Evolutionary conservation across 2,329 filamentous ascomycete species (phyloP).

Genomic region (Sporothrix pseudoabietina): DNA sequence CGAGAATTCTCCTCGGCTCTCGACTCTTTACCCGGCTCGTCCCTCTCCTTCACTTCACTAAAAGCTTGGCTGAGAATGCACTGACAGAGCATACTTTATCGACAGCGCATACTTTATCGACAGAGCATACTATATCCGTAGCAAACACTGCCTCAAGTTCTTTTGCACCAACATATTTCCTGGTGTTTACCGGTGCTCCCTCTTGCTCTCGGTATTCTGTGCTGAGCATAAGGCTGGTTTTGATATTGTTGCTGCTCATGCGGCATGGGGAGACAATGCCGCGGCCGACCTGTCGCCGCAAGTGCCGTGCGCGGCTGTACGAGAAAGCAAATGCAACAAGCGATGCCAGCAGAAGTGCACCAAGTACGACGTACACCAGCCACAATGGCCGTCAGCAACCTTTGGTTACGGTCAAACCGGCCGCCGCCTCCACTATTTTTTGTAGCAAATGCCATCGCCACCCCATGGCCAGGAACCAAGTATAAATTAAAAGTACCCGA

Average conservation of each 20-base stretch:
- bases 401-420: neutral
- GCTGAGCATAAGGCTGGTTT: neutral
- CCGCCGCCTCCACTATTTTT: neutral
- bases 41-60: neutral
- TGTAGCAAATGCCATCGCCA: too few relatives aligned
- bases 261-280: conserved; percentile 25
- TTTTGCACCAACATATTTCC: neutral
- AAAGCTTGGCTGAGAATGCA: too few relatives aligned
- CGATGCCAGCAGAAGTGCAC: conserved; percentile 31
- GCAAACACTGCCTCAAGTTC: conserved; percentile 12
- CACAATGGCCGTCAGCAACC: conserved; percentile 30
- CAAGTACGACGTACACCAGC: conserved; percentile 31
- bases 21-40: neutral
- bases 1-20: neutral
- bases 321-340: conserved; percentile 33
- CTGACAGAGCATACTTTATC: too few relatives aligned
- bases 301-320: conserved; percentile 30
- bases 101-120: too few relatives aligned
- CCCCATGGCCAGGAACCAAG: neutral
- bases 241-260: conserved; percentile 14
- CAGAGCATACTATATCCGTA: conserved; percentile 18
- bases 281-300: conserved; percentile 31
- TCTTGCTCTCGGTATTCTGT: neutral
- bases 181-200: too few relatives aligned
- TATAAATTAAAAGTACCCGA: neutral